These are phyloP conservation scores for Talaromyces sp. DNA, from an alignment of 2,329 filamentous ascomycete species.

Conservation along the genomic window DNA sequence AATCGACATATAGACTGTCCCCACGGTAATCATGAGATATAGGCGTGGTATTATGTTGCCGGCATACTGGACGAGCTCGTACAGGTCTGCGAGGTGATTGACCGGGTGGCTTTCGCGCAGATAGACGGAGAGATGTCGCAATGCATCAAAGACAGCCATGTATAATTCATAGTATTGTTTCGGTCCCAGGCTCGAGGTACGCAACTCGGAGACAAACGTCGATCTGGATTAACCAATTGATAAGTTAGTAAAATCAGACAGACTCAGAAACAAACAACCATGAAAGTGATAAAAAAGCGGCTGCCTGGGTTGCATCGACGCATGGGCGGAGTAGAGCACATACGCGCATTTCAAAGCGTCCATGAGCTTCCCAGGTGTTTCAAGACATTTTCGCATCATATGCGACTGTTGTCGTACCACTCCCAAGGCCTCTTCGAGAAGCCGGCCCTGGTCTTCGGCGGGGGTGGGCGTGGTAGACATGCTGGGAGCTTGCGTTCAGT, in stretches of 20 bases:
- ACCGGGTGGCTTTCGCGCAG: slow-evolving; percentile 95
- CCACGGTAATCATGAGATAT: slow-evolving; percentile 98
- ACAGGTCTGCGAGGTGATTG: slow-evolving; percentile 95
- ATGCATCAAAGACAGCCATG: slow-evolving; percentile 97
- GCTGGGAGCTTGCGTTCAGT: slow-evolving; percentile 21
- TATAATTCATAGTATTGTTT: slow-evolving; percentile 99
- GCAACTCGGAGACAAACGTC: slow-evolving; percentile 94
- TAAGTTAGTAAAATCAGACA: not conserved
- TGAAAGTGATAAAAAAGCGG: slow-evolving; percentile 13
- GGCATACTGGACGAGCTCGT: slow-evolving; percentile 96
- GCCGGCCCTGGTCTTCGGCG: slow-evolving; percentile 76
- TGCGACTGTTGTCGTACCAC: slow-evolving; percentile 96
- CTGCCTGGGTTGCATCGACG: slow-evolving; percentile 22
- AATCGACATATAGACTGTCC: slow-evolving; percentile 98
- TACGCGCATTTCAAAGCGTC: slow-evolving; percentile 99
- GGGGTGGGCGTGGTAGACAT: slow-evolving; percentile 54
- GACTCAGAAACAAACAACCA: slow-evolving; percentile 14
- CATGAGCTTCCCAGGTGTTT: slow-evolving; percentile 98
- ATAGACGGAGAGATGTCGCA: slow-evolving; percentile 93
- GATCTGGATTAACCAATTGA: slow-evolving; percentile 56
- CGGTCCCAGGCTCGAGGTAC: slow-evolving; percentile 92
- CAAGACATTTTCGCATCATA: slow-evolving; percentile 95
- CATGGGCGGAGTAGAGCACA: slow-evolving; percentile 31
- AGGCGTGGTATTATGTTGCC: slow-evolving; percentile 95
- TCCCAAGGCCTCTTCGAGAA: slow-evolving; percentile 93